These are phyloP conservation scores for Ehretia macrophylla DNA, from an alignment of 257 asterid species.

Conservation along the genomic window DNA sequence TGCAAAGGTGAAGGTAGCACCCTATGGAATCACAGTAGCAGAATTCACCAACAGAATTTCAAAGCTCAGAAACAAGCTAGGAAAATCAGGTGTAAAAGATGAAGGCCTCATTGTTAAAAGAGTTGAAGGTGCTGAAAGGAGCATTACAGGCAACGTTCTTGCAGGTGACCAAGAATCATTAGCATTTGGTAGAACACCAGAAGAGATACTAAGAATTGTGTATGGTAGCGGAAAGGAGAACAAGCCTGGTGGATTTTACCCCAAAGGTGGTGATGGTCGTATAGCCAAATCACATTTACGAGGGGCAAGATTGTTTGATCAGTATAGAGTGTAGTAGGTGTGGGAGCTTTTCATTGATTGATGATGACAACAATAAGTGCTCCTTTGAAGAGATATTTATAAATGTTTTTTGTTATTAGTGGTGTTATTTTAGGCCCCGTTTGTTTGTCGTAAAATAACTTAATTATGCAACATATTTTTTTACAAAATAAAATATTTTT, in stretches of 20 bases:
- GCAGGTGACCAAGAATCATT: slow-evolving; percentile 49
- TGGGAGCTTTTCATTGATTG: too few species aligned
- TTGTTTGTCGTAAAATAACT: too few species aligned
- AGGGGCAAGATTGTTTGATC: background rate
- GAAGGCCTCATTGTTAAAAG: slow-evolving; percentile 59
- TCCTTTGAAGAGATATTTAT: too few species aligned
- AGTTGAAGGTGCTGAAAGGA: slow-evolving; percentile 53
- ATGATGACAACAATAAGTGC: too few species aligned
- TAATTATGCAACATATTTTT: too few species aligned
- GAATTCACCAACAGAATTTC: slow-evolving; percentile 35
- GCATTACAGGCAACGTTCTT: slow-evolving; percentile 47
- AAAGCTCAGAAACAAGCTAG: slow-evolving; percentile 37
- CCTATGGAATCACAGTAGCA: slow-evolving; percentile 32
- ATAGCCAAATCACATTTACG: slow-evolving; percentile 52
- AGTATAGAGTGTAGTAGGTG: too few species aligned
- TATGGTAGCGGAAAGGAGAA: slow-evolving; percentile 53
- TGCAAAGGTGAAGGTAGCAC: slow-evolving; percentile 1
- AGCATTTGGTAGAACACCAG: slow-evolving; percentile 57
- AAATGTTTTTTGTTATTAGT: too few species aligned
- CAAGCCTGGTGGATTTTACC: slow-evolving; percentile 77
- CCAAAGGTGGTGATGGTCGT: slow-evolving; percentile 58
- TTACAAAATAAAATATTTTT: too few species aligned
- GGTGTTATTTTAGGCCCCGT: too few species aligned
- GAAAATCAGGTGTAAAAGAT: slow-evolving; percentile 55
- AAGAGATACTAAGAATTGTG: slow-evolving; percentile 65